A percentile compares a stretch with the other conserved stretches of the same genome.
Conservation (phyloP, 1,284 basidiomycete genomes). For the Ustilago esculenta region DNA sequence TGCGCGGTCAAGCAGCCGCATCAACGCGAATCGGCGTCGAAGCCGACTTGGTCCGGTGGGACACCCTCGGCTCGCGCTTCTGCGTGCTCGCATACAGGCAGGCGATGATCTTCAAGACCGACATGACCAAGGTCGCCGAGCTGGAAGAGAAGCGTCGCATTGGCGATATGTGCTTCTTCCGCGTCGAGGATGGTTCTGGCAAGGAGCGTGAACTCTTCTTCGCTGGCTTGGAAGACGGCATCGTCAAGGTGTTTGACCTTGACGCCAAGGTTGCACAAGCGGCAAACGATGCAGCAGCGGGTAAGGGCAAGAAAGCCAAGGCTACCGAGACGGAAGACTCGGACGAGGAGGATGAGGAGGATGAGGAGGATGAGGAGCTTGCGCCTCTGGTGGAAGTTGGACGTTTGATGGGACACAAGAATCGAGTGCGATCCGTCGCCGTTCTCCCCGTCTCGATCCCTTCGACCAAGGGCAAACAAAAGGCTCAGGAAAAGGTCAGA, state of each 20-base stretch:
- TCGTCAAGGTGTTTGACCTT: constrained; percentile 52
- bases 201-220: constrained; percentile 55
- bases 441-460: constrained; percentile 35
- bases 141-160: constrained; percentile 51
- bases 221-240: constrained; percentile 48
- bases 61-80: constrained; percentile 52
- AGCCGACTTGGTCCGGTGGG: constrained; percentile 56
- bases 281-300: neutral
- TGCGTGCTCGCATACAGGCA: constrained; percentile 53
- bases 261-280: constrained; percentile 26
- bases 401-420: constrained; percentile 58
- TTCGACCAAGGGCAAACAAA: constrained; percentile 9
- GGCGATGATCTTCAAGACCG: constrained; percentile 55
- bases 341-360: constrained; percentile 24
- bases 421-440: constrained; percentile 54
- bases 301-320: constrained; percentile 20
- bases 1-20: constrained; percentile 88
- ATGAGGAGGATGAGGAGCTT: constrained; percentile 33
- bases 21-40: constrained; percentile 75
- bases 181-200: constrained; percentile 20
- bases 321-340: constrained; percentile 19
- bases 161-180: constrained; percentile 54
- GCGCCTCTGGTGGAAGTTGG: constrained; percentile 50
- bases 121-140: constrained; percentile 60
- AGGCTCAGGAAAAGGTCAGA: constrained; percentile 8